Base-by-base conservation (phyloP, 768 basidiomycete genomes). In the Boletus vermiculosoides region DNA sequence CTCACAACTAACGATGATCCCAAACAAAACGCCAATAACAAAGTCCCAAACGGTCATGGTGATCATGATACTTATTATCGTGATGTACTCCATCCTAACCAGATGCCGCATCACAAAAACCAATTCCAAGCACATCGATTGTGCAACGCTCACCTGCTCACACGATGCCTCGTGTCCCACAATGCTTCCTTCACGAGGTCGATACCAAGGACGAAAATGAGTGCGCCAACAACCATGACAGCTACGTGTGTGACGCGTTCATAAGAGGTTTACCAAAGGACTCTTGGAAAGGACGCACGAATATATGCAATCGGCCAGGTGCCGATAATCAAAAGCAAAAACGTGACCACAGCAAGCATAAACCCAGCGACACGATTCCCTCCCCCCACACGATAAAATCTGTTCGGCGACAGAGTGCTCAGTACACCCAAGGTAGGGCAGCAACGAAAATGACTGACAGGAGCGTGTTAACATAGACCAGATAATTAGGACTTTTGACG, bases 1-100 rank as follows among this genome's bases (percentile, higher is more conserved):
- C 87, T 67, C 71, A 88, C 94, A 97, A 65, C 92, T 92, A 55
- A 94, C 85, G 54, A 96, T 76, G 66, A 98, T 92, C 6, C 96
- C 96, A 64, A 95, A 92, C 3, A 95, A 72, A 0, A 99, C 90
- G 0, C 96, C 96, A 61, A 88, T 84, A 7, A 98, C 94, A 65
- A 98, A 98, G 74, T 98, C 94, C 86, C 85, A 93, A 4, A 82
- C 81, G 2, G 94, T 95, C 96, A 98, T 98, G 56, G 85, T 87
- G 25, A 95, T 77, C 79, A 94, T 90, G 71, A 93, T 94, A 61
- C 88, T 88, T 28, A 84, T 70, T 48, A 94, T 92, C 3, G 91
- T 94, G 60, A 92, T 79, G 62, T 92, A 93, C 66, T 92, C 90
- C 47, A 79, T 78, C 73, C 86, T 88, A 47, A 8, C 10, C 70